Evolutionary conservation across 305 asterid genomes (phyloP), one percentile per base, ranked within the genome.

Genomic region (Andrographis paniculata): DNA sequence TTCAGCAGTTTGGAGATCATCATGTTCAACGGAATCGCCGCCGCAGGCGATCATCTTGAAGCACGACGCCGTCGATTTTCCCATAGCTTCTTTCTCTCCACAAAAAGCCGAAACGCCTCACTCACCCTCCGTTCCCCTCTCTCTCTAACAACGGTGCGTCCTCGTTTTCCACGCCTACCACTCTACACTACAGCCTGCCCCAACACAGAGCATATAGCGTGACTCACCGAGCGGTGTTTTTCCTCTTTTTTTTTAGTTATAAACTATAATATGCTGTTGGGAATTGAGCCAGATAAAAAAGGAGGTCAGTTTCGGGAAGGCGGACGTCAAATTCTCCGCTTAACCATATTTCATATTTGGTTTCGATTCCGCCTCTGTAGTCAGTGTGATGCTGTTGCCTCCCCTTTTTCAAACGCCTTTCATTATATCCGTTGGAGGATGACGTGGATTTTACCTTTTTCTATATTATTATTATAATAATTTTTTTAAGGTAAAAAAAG

Each of bases 21-120:
- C 93, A 19, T 68, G 75, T 43, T 77, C 97, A 53, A 78, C 77
- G 19, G 94, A 72, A 50, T 77, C 87, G 68, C 79, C 56, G 57
- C 75, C 95, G 52, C 97, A 89, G 64, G 80, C 20, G 59, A 89
- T 71, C 76, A 85, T 77, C 80, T 83, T 82, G 56, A 89, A 78
- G 73, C 97, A 89, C 14, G 97, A 75, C 18, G 82, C 67, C 42
- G 74, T 52, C 14, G 96, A 73, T 74, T 76, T 85, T 19, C 78
- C 95, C 97, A 89, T 89, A 31, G 23, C 48, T 4, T n/a, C n/a
- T n/a, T n/a, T n/a, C n/a, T n/a, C n/a, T n/a, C n/a, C n/a, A n/a
- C n/a, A n/a, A n/a, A n/a, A n/a, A n/a, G n/a, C n/a, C n/a, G n/a
- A n/a, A n/a, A n/a, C n/a, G n/a, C n/a, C n/a, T n/a, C n/a, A n/a